Percentiles rank a stretch among this genome's conserved stretches.
Evolutionary conservation across 352 stramenopile genomes (phyloP).

Genomic region (Phytophthora podocarpi): DNA sequence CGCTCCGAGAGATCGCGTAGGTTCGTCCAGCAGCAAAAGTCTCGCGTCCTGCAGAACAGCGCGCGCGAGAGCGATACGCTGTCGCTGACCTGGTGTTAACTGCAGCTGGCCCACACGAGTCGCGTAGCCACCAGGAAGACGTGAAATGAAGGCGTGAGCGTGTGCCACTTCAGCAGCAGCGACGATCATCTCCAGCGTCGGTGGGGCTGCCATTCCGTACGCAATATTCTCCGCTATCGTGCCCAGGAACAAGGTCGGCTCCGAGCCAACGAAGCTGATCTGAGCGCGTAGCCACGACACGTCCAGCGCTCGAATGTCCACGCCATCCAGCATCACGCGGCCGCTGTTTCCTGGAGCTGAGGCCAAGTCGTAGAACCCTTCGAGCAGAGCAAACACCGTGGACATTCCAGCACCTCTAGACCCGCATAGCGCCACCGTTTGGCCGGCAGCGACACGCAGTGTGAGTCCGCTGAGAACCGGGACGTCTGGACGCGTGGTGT

Average conservation of each 20-base stretch:
- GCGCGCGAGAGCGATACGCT: slow-evolving; percentile 92
- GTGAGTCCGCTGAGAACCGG: slow-evolving; percentile 24
- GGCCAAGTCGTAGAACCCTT: slow-evolving; percentile 74
- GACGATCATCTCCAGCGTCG: slow-evolving; percentile 73
- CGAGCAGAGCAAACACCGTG: slow-evolving; percentile 59
- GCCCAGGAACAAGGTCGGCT: slow-evolving; percentile 61
- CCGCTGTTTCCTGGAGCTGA: slow-evolving; percentile 20
- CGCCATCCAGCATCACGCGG: slow-evolving; percentile 76
- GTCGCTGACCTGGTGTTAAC: slow-evolving; percentile 62
- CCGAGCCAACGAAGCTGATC: slow-evolving; percentile 61
- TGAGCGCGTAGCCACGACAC: slow-evolving; percentile 57
- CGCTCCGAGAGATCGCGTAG: slow-evolving; percentile 73
- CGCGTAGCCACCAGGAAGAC: slow-evolving; percentile 91
- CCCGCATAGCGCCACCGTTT: slow-evolving; percentile 44
- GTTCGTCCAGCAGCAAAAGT: slow-evolving; percentile 92
- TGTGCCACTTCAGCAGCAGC: slow-evolving; percentile 92
- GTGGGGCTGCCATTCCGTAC: slow-evolving; percentile 52
- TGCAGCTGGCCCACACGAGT: slow-evolving; percentile 92
- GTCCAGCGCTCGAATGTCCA: slow-evolving; percentile 78
- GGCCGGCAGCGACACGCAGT: slow-evolving; percentile 30
- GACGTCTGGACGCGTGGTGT: slow-evolving; percentile 34
- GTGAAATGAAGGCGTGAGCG: slow-evolving; percentile 92
- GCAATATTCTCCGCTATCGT: slow-evolving; percentile 75
- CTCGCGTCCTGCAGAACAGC: slow-evolving; percentile 89
- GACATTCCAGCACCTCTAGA: slow-evolving; percentile 49